Base-by-base conservation (phyloP, 2,329 filamentous ascomycete species). In the Colletotrichum phormii region DNA sequence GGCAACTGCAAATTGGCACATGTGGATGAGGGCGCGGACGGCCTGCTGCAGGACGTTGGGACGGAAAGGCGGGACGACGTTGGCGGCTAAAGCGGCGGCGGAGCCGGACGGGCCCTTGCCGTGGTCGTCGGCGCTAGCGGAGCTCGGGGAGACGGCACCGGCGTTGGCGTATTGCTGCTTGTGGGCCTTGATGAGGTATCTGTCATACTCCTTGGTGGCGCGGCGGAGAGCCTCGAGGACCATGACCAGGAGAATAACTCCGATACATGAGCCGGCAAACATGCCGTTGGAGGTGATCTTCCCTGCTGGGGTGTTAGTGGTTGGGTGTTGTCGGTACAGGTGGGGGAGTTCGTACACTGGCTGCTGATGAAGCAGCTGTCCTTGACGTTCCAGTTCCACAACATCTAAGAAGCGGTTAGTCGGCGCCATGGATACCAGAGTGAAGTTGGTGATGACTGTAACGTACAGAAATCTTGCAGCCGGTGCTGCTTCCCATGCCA, bases 241-340 rank as follows among this genome's bases (percentile, higher is more conserved):
- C 64, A 96, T 87, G 76, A 93, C 92, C 65, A 97, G 90, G n/a
- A 92, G 84, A 74, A 95, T 86, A 46, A 95, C 91, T 73, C 93
- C 94, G 78, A 97, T 92, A 83, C 94, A 97, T 64, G 91, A 93
- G 26, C 92, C 94, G 60, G 92, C 94, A 79, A 97, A 96, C 88
- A 92, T 92, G 80, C 88, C 91, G 3, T 81, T 83, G 29, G 91
- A 92, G 18, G 84, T 91, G 80, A 96, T 89, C n/a, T 60, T 58
- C 53, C 64, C 18, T 29, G 35, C 18, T 12, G 9, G 54, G 5
- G 6, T 59, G 53, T 66, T n/a, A 57, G 35, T 42, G 24, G 4
- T 22, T 49, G 8, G 4, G 1, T 9, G n/a, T 22, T 4, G 1
- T 49, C 42, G 42, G 18, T 7, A 5, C 18, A 49, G 18, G 18